These are phyloP conservation scores for Colletotrichum sp. DNA, from an alignment of 2,329 filamentous ascomycete species.

Conservation along the genomic window DNA sequence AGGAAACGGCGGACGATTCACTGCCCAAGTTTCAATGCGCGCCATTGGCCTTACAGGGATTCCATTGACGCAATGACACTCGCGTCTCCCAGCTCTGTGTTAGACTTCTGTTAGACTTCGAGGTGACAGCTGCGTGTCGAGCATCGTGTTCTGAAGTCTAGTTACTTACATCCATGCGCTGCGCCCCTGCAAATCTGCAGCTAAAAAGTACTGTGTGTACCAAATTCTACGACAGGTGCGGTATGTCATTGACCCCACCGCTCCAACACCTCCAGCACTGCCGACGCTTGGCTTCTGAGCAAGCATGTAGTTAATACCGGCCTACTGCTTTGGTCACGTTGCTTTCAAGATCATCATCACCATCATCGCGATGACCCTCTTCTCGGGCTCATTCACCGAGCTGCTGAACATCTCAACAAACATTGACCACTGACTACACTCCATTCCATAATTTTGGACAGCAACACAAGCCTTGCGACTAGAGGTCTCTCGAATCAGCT, in stretches of 20 bases:
- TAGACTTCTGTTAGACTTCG: not conserved
- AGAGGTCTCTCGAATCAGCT: not conserved
- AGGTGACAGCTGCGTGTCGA: not conserved
- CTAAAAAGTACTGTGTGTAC: not conserved
- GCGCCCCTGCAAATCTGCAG: not conserved
- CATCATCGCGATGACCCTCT: not conserved
- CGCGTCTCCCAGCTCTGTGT: fast-evolving
- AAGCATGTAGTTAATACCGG: fast-evolving
- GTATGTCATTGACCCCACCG: not conserved
- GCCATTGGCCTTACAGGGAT: not conserved
- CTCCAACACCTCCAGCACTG: not conserved
- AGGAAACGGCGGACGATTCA: not conserved
- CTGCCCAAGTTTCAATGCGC: fast-evolving
- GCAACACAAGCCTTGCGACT: not conserved
- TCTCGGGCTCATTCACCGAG: not conserved
- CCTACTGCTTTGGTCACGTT: not conserved
- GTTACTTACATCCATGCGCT: not conserved
- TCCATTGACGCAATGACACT: not conserved
- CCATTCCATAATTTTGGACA: not conserved
- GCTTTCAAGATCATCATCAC: not conserved
- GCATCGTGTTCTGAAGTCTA: not conserved
- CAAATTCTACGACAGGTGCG: not conserved
- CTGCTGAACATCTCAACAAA: not conserved
- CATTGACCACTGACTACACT: not conserved
- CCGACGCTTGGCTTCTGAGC: not conserved